Evolutionary conservation across 306 rosid species (phyloP), one percentile per base, ranked within the genome.

Genomic region (Acacia acuminata): DNA sequence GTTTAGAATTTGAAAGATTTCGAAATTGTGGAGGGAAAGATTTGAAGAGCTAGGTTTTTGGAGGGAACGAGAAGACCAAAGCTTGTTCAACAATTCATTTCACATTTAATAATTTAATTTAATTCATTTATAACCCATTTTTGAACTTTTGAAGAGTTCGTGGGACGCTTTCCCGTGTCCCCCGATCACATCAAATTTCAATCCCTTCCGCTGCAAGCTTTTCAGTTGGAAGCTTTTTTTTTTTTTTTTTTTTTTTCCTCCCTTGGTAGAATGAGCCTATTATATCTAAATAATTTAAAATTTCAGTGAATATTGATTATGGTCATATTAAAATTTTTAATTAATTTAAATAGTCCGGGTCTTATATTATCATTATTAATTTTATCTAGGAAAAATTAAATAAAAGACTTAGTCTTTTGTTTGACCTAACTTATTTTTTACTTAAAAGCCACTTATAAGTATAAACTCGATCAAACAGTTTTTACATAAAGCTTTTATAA

Each of bases 11-110:
- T n/a, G 60, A 40, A 79, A 38, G 58, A n/a, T 43, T 65, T 65
- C 55, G 75, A 85, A 85, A 55, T 8, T 81, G 80, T 83, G 88
- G 93, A 88, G 90, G 91, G 91, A 87, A 75, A 8, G 30, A 20
- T 48, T 68, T 38, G 66, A 43, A 44, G 73, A 14, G 19, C 5
- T 40, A 4, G 24, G n/a, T 14, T 30, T 58, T 82, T 67, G 88
- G 88, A 85, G 88, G 85, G 83, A 85, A 81, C 15, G 14, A 63
- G 67, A 30, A 22, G 36, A 14, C 0, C 8, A 15, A 43, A 0
- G 56, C 38, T 43, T 44, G 56, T 43, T 44, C 34, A 13, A 20
- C 38, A 12, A 44, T 5, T 10, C 38, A 22, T 44, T n/a, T 3
- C 7, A 40, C 7, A 3, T 20, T 48, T 48, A 15, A 48, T 17